Conservation (phyloP, 345 rosid species). For the Brassica cretica region DNA sequence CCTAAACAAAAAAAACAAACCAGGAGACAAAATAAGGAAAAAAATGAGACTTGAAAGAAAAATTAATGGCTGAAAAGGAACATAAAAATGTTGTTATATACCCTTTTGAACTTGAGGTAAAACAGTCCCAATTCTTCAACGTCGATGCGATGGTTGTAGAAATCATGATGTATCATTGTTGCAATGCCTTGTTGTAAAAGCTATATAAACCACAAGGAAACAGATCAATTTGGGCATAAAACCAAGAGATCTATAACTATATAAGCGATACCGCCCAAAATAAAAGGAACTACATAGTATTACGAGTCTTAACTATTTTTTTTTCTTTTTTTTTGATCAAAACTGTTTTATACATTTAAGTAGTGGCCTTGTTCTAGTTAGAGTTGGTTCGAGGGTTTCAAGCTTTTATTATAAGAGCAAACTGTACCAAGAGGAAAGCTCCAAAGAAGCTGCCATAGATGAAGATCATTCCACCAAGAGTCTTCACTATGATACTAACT, state of each 20-base stretch:
- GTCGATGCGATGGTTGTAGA: constrained; percentile 33
- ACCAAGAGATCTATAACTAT: not conserved
- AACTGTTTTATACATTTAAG: not conserved
- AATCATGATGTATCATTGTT: constrained; percentile 34
- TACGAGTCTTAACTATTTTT: no score
- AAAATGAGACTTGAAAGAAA: not conserved
- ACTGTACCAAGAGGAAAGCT: constrained; percentile 36
- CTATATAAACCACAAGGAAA: constrained; percentile 13
- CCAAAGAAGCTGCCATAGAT: constrained; percentile 42
- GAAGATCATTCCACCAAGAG: constrained; percentile 38
- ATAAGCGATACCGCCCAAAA: not conserved
- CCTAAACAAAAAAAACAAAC: constrained; percentile 8
- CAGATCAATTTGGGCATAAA: not conserved
- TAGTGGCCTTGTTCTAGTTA: not conserved
- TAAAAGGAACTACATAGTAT: not conserved
- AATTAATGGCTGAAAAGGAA: not conserved
- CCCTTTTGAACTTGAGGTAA: constrained; percentile 33
- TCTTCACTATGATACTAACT: constrained; percentile 34
- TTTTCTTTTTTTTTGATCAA: no score
- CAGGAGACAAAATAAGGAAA: not conserved
- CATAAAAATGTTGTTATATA: not conserved
- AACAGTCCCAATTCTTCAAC: constrained; percentile 31
- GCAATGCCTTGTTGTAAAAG: constrained; percentile 36
- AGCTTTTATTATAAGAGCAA: not conserved
- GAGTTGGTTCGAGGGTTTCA: not conserved